Percentiles rank a stretch among this genome's conserved stretches.
Conservation (phyloP, 2,329 filamentous ascomycete genomes). For the Trichothecium roseum region DNA sequence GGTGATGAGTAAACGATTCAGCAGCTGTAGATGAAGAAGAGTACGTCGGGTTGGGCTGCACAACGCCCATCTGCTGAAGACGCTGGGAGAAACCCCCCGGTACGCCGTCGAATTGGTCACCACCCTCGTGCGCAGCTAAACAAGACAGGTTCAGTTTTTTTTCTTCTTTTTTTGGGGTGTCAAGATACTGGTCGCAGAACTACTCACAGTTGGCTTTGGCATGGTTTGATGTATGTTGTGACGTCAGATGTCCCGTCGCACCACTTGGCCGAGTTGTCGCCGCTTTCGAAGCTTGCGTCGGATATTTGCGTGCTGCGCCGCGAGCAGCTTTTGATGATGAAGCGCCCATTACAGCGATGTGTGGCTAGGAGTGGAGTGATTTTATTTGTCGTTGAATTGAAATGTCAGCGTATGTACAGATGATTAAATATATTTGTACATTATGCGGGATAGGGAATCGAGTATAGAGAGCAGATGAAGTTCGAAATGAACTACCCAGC, state of each 20-base stretch:
- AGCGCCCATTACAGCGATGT: conserved; percentile 29
- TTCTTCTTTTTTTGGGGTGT: too few relatives aligned
- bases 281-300: conserved; percentile 19
- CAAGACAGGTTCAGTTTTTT: not conserved
- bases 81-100: conserved; percentile 38
- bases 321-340: conserved; percentile 34
- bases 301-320: conserved; percentile 32
- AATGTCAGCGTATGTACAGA: too few relatives aligned
- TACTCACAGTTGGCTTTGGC: conserved; percentile 21
- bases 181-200: not conserved
- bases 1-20: not conserved
- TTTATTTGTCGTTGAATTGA: too few relatives aligned
- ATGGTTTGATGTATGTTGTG: not conserved
- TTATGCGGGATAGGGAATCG: too few relatives aligned
- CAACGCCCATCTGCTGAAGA: conserved; percentile 43
- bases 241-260: not conserved
- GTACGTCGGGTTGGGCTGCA: conserved; percentile 41
- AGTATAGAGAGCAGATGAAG: too few relatives aligned
- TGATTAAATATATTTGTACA: too few relatives aligned
- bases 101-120: conserved; percentile 27
- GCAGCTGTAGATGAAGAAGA: conserved; percentile 39
- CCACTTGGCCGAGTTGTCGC: conserved; percentile 1
- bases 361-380: too few relatives aligned
- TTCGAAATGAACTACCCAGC: too few relatives aligned
- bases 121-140: conserved; percentile 28